These are phyloP conservation scores for Hortiboletus flavorubellus DNA, from an alignment of 768 basidiomycete species.

Conservation along the genomic window DNA sequence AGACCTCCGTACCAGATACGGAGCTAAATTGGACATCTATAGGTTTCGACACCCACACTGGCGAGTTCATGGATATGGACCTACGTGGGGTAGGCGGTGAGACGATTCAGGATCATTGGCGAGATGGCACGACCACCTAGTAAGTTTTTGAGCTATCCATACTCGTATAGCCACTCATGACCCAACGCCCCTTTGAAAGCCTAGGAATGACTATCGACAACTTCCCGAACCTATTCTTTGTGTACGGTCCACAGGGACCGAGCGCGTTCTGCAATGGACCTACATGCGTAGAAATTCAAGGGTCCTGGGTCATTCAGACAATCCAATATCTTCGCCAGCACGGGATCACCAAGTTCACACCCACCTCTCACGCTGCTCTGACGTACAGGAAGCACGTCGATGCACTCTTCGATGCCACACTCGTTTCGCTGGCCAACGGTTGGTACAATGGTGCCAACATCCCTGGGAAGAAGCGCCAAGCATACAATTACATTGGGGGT, in stretches of 20 bases:
- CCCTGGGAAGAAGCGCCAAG: slow-evolving; percentile 8
- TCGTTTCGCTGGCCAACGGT: slow-evolving; percentile 1
- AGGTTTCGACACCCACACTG: slow-evolving; percentile 6
- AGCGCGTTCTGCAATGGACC: too few relatives aligned
- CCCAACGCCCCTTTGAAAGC: neutral
- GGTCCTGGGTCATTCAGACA: too few relatives aligned
- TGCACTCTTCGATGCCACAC: neutral
- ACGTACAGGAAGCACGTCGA: slow-evolving; percentile 5
- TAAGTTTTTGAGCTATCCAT: neutral
- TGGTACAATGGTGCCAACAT: slow-evolving; percentile 6
- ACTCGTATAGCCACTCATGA: too few relatives aligned
- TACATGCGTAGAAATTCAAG: too few relatives aligned
- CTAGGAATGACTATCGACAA: slow-evolving; percentile 14
- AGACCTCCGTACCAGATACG: neutral
- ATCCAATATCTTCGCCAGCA: neutral
- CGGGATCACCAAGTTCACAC: slow-evolving; percentile 1
- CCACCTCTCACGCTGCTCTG: slow-evolving; percentile 3
- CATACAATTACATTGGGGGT: slow-evolving; percentile 5
- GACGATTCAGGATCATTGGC: slow-evolving; percentile 16
- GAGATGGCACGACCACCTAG: slow-evolving; percentile 13
- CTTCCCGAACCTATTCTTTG: slow-evolving; percentile 16
- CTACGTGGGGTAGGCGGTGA: slow-evolving; percentile 8
- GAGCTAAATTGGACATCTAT: neutral
- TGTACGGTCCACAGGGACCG: neutral
- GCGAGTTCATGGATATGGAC: slow-evolving; percentile 6